phyloP scores from a whole-genome alignment of 371 early-diverging fungal species.

The Mortierella sp. region DNA sequence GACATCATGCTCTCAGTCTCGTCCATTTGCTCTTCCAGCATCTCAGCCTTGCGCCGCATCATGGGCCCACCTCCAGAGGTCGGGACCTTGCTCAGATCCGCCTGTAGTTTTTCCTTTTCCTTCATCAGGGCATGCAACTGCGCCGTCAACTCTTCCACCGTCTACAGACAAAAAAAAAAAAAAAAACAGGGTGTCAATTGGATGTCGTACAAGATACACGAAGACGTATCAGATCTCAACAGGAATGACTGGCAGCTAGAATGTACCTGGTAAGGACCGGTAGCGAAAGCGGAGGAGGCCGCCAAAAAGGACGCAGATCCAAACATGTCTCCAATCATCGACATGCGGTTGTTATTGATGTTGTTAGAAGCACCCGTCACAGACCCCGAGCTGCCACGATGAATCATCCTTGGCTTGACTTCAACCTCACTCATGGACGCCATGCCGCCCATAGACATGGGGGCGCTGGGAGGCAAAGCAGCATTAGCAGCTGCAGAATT shows the following conservation, averaged over 20 bases:
- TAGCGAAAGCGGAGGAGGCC: not conserved
- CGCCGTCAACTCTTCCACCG: constrained; percentile 45
- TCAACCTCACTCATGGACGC: constrained; percentile 14
- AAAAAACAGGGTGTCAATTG: not conserved
- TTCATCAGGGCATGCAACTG: constrained; percentile 46
- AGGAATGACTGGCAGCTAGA: too few relatives aligned
- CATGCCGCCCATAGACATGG: constrained; percentile 22
- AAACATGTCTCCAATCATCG: constrained; percentile 30
- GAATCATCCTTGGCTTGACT: constrained; percentile 33
- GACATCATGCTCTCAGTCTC: constrained; percentile 67
- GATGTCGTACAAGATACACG: not conserved
- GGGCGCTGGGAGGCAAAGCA: constrained; percentile 10
- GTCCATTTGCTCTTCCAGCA: constrained; percentile 69
- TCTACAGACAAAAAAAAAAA: not conserved
- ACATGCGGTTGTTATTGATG: constrained; percentile 25
- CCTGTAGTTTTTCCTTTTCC: constrained; percentile 61
- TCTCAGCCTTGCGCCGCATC: constrained; percentile 67
- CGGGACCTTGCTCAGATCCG: constrained; percentile 70
- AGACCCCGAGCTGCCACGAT: constrained; percentile 45
- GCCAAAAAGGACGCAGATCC: constrained; percentile 1
- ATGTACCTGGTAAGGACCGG: constrained; percentile 23
- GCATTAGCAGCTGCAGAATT: constrained; percentile 1
- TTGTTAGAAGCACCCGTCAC: constrained; percentile 15
- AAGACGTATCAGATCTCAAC: too few relatives aligned
- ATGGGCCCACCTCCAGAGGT: constrained; percentile 69